Percentiles rank a stretch among this genome's conserved stretches.
These are phyloP conservation scores for Umbilicaria muhlenbergii DNA, from an alignment of 495 filamentous ascomycete genomes.

Conservation along the genomic window DNA sequence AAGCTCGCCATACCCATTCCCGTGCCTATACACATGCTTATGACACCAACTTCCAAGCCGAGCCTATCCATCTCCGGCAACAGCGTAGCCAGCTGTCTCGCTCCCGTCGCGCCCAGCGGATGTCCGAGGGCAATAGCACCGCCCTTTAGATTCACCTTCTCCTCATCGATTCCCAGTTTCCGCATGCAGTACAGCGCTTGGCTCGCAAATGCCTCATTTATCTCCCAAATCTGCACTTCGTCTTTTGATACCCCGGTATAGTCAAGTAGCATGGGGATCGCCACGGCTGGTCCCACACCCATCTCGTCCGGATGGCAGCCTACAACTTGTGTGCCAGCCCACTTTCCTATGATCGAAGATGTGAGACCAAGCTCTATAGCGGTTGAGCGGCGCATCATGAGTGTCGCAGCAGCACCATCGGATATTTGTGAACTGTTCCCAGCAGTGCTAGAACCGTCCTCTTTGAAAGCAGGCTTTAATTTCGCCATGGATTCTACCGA, in stretches of 20 bases:
- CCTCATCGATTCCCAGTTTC: slow-evolving; percentile 63
- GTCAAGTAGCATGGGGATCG: slow-evolving; percentile 64
- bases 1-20: slow-evolving; percentile 80
- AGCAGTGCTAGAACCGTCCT: slow-evolving; percentile 59
- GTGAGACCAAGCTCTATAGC: slow-evolving; percentile 57
- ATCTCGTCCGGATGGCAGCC: slow-evolving; percentile 84
- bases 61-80: slow-evolving; percentile 75
- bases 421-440: slow-evolving; percentile 79
- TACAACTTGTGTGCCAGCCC: slow-evolving; percentile 53
- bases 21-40: slow-evolving; percentile 93
- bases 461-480: slow-evolving; percentile 73
- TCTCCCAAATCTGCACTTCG: slow-evolving; percentile 89
- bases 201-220: slow-evolving; percentile 96
- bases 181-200: slow-evolving; percentile 91
- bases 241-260: slow-evolving; percentile 43
- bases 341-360: slow-evolving; percentile 58
- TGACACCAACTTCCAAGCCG: slow-evolving; percentile 72
- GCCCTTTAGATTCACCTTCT: slow-evolving; percentile 72
- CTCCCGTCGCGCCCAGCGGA: slow-evolving; percentile 86
- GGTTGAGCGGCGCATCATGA: slow-evolving; percentile 75
- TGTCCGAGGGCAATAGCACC: slow-evolving; percentile 98
- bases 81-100: slow-evolving; percentile 83
- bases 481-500: slow-evolving; percentile 53
- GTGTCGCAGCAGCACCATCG: slow-evolving; percentile 70
- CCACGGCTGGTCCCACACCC: slow-evolving; percentile 76